Conservation (phyloP, 2,329 filamentous ascomycete genomes). For the Pseudophaeomoniella oleicola region DNA sequence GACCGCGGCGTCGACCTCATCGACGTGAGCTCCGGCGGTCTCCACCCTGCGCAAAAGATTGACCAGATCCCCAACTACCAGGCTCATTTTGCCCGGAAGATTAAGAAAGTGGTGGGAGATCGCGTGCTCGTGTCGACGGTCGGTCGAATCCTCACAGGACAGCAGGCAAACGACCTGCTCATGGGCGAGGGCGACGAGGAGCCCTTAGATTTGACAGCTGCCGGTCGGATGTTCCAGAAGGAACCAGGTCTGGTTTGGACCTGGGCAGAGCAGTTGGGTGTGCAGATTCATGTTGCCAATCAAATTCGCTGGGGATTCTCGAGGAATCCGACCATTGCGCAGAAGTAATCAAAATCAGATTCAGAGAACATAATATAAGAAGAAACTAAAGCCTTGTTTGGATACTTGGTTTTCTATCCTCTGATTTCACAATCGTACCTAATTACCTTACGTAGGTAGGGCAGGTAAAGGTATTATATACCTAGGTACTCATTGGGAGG, state of each 20-base stretch:
- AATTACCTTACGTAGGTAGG: no score
- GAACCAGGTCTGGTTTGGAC: slow-evolving; percentile 66
- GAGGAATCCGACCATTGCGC: no score
- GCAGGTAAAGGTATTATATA: no score
- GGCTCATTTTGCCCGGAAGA: slow-evolving; percentile 30
- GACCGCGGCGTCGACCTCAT: slow-evolving; percentile 27
- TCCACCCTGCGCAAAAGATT: slow-evolving; percentile 29
- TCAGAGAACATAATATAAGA: no score
- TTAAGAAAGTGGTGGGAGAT: slow-evolving; percentile 47
- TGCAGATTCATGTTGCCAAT: slow-evolving; percentile 56
- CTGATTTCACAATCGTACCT: no score
- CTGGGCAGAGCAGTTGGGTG: slow-evolving; percentile 56
- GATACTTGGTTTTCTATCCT: no score
- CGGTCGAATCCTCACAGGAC: slow-evolving; percentile 55
- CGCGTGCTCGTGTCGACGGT: slow-evolving; percentile 60
- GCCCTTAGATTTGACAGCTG: slow-evolving; percentile 53
- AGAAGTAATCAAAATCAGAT: no score
- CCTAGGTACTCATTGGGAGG: no score
- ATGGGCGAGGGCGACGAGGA: no score
- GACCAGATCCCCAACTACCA: slow-evolving; percentile 33
- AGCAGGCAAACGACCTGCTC: slow-evolving; percentile 50
- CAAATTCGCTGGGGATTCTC: slow-evolving; percentile 27
- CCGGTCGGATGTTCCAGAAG: slow-evolving; percentile 64
- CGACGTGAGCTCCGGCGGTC: slow-evolving; percentile 31
- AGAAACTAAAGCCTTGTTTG: no score